Percentiles rank a stretch among this genome's conserved stretches.
phyloP scores from a whole-genome alignment of 495 filamentous ascomycete genomes.

The Pyrenula massariospora region DNA sequence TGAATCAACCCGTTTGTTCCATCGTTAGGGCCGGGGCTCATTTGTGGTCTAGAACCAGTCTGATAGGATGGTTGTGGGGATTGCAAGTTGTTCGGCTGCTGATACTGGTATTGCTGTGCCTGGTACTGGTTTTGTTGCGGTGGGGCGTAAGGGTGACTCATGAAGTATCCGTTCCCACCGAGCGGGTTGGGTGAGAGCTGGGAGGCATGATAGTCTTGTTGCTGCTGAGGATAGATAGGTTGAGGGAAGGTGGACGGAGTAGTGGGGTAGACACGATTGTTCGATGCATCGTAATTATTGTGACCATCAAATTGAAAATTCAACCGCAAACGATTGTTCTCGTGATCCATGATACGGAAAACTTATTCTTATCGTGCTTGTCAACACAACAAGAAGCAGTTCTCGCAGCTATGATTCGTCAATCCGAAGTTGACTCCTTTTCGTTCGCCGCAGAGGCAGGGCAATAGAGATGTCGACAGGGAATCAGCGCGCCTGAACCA shows the following conservation, averaged over 20 bases:
- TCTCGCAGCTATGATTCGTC: too few relatives aligned
- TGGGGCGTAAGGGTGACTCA: slow-evolving; percentile 42
- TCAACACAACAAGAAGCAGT: too few relatives aligned
- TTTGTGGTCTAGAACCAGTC: slow-evolving; percentile 13
- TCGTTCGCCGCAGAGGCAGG: too few relatives aligned
- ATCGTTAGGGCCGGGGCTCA: slow-evolving; percentile 32
- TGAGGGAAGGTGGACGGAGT: slow-evolving; percentile 95
- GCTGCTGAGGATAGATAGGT: slow-evolving; percentile 62
- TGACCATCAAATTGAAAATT: slow-evolving; percentile 57
- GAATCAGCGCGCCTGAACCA: too few relatives aligned
- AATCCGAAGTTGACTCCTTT: not conserved
- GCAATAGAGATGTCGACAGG: too few relatives aligned
- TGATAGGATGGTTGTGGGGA: slow-evolving; percentile 40
- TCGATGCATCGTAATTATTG: slow-evolving; percentile 51
- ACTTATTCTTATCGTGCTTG: too few relatives aligned
- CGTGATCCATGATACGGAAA: slow-evolving; percentile 36
- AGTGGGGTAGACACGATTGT: slow-evolving; percentile 83
- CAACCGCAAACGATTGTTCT: slow-evolving; percentile 55
- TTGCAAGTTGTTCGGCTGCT: slow-evolving; percentile 30
- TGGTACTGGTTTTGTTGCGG: slow-evolving; percentile 45
- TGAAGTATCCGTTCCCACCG: slow-evolving; percentile 53
- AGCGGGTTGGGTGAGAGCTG: slow-evolving; percentile 29
- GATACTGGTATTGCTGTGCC: slow-evolving; percentile 58
- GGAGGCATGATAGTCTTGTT: slow-evolving; percentile 38
- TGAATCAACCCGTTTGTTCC: slow-evolving; percentile 74